A percentile compares a stretch with the other conserved stretches of the same genome.
Evolutionary conservation across 352 stramenopile species (phyloP).

Genomic region (Pythium grandisporangium): DNA sequence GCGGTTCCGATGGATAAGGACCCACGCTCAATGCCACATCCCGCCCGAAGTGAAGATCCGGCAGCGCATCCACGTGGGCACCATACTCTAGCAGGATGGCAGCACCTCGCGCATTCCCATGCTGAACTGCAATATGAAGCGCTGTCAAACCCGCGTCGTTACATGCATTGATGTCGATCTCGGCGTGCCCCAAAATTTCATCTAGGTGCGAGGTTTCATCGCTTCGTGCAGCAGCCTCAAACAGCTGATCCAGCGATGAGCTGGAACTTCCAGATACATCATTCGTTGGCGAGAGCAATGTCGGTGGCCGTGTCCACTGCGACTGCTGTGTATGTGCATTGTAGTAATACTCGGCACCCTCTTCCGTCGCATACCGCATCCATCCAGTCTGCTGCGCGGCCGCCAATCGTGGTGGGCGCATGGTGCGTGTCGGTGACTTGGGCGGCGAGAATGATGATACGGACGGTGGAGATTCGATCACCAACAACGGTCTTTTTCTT

Average conservation of each 20-base stretch:
- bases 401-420: too few relatives aligned
- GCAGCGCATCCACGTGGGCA: constrained; percentile 19
- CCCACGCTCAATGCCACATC: neutral
- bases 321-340: constrained; percentile 44
- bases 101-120: constrained; percentile 26
- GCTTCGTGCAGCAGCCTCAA: constrained; percentile 12
- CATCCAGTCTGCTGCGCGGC: too few relatives aligned
- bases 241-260: constrained; percentile 9
- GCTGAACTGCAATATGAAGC: constrained; percentile 41
- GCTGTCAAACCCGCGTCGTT: constrained; percentile 26
- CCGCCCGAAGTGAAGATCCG: neutral
- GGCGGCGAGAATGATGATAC: too few relatives aligned
- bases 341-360: constrained; percentile 64
- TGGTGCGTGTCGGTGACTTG: too few relatives aligned
- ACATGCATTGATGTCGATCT: constrained; percentile 21
- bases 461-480: too few relatives aligned
- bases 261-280: neutral
- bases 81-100: constrained; percentile 40
- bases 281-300: constrained; percentile 2
- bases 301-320: constrained; percentile 39
- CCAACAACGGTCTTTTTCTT: too few relatives aligned
- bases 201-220: constrained; percentile 19
- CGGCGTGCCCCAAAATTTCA: constrained; percentile 20
- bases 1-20: constrained; percentile 14
- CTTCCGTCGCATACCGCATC: constrained; percentile 26